Conservation (phyloP, 2,329 filamentous ascomycete genomes). For the Ophiosphaerella korrae region DNA sequence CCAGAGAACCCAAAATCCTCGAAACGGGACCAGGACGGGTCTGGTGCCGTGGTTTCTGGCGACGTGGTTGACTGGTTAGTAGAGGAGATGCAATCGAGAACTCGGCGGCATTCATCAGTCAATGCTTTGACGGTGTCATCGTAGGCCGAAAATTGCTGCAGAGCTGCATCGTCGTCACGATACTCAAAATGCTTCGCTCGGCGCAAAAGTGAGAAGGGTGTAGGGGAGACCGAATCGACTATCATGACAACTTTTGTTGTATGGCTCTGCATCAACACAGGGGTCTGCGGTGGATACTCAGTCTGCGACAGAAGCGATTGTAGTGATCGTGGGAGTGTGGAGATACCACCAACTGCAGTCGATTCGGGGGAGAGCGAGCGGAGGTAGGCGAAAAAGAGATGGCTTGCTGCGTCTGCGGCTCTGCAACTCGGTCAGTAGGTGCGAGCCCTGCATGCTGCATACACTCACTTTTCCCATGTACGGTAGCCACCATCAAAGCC, state of each 20-base stretch:
- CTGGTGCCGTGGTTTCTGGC: constrained; percentile 59
- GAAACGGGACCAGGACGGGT: constrained; percentile 96
- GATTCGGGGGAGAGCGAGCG: constrained; percentile 83
- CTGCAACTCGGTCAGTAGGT: constrained; percentile 56
- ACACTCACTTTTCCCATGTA: constrained; percentile 75
- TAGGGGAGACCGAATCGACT: constrained; percentile 91
- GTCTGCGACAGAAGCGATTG: constrained; percentile 90
- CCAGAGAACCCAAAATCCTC: constrained; percentile 91
- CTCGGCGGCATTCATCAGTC: constrained; percentile 91
- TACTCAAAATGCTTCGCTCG: constrained; percentile 96
- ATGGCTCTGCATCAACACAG: constrained; percentile 74
- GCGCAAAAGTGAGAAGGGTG: constrained; percentile 86
- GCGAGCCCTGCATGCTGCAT: not conserved
- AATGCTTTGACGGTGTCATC: constrained; percentile 87
- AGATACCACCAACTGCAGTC: constrained; percentile 75
- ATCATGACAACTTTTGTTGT: constrained; percentile 96
- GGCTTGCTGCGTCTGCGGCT: constrained; percentile 92
- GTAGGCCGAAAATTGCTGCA: constrained; percentile 84
- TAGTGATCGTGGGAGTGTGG: constrained; percentile 84
- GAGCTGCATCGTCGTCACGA: constrained; percentile 80
- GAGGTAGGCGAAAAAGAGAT: constrained; percentile 97
- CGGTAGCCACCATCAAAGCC: constrained; percentile 96
- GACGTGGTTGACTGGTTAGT: constrained; percentile 78
- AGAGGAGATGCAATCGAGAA: constrained; percentile 84
- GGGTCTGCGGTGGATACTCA: constrained; percentile 86